Percentiles rank a stretch among this genome's conserved stretches.
phyloP scores from a whole-genome alignment of 805 yeast species.

The Grigorovia humatica region DNA sequence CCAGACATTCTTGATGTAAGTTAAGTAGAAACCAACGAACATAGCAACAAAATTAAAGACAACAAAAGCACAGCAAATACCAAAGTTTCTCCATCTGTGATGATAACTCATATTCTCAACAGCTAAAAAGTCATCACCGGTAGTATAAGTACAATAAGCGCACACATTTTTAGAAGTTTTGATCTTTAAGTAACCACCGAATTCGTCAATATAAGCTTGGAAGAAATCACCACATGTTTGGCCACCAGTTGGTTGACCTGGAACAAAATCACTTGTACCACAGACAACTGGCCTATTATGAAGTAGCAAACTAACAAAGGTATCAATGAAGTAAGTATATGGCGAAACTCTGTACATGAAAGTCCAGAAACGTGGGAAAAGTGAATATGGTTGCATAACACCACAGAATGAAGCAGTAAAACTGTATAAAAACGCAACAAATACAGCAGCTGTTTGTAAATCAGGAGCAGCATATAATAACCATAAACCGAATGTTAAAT shows the following conservation, averaged over 20 bases:
- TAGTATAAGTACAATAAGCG: constrained; percentile 31
- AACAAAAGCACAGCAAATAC: constrained; percentile 44
- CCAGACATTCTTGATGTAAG: constrained; percentile 14
- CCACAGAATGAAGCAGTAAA: constrained; percentile 31
- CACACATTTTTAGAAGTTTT: constrained; percentile 36
- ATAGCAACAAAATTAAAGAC: constrained; percentile 36
- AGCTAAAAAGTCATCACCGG: constrained; percentile 32
- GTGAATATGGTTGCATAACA: constrained; percentile 28
- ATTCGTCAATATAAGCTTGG: constrained; percentile 31
- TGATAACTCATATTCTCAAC: constrained; percentile 34
- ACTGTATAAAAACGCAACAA: constrained; percentile 36
- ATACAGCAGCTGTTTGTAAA: constrained; percentile 57
- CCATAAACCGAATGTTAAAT: constrained; percentile 39
- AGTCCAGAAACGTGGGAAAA: constrained; percentile 65
- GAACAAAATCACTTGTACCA: constrained; percentile 36
- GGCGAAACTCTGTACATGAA: constrained; percentile 63
- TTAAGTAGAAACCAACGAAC: constrained; percentile 17
- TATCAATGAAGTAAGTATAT: constrained; percentile 46
- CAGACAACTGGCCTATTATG: constrained; percentile 47
- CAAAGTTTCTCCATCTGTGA: constrained; percentile 52
- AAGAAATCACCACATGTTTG: constrained; percentile 52
- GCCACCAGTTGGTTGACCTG: constrained; percentile 45
- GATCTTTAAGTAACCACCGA: constrained; percentile 46
- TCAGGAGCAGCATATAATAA: constrained; percentile 53
- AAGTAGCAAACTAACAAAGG: constrained; percentile 38